These are phyloP conservation scores for Fusarium ramigenum DNA, from an alignment of 2,329 filamentous ascomycete species.

Conservation along the genomic window DNA sequence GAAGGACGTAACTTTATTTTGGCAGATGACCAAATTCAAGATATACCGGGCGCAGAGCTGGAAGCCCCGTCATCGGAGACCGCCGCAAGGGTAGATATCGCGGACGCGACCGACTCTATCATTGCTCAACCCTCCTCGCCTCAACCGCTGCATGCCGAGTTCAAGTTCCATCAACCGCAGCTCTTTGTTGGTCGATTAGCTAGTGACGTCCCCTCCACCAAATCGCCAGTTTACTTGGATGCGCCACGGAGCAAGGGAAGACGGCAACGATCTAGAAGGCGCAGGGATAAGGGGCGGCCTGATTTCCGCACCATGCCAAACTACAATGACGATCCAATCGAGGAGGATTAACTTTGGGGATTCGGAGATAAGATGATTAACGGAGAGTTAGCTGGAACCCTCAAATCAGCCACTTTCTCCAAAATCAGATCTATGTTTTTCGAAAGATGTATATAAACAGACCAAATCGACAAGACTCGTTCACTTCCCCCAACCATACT, in stretches of 20 bases:
- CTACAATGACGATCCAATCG: constrained; percentile 48
- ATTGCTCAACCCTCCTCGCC: constrained; percentile 28
- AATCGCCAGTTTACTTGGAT: background rate
- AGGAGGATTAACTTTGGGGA: constrained; percentile 31
- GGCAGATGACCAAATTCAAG: background rate
- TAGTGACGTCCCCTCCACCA: constrained; percentile 1
- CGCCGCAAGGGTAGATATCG: constrained; percentile 1
- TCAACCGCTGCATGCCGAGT: constrained; percentile 29
- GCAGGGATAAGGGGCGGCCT: constrained; percentile 42
- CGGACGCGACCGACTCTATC: constrained; percentile 15
- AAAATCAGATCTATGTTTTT: background rate
- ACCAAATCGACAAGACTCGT: background rate
- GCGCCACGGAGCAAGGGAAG: constrained; percentile 11
- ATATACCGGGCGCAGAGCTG: background rate
- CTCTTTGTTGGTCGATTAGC: constrained; percentile 47
- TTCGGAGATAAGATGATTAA: constrained; percentile 3
- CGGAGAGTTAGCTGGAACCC: background rate
- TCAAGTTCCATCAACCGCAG: constrained; percentile 45
- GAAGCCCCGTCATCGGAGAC: constrained; percentile 3
- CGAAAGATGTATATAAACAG: background rate
- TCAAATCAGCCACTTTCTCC: background rate
- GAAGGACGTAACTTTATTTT: background rate
- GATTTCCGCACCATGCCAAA: constrained; percentile 48
- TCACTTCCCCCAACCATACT: background rate
- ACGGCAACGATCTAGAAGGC: constrained; percentile 25